Evolutionary conservation across 768 basidiomycete genomes (phyloP), one percentile per base, ranked within the genome.

Genomic region (Leccinum arenicola): DNA sequence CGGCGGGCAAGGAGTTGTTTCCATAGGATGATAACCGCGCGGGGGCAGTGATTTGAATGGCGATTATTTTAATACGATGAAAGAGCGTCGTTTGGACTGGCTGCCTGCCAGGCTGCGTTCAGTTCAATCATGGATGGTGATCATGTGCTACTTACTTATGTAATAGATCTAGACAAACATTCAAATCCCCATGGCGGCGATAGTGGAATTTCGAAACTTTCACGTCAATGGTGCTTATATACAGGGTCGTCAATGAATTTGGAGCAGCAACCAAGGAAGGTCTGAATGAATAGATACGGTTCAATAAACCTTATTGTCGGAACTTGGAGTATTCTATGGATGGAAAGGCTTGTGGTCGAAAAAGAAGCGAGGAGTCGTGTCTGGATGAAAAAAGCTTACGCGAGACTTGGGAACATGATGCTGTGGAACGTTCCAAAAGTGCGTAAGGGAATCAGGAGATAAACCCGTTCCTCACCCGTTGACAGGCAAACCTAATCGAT

Each of bases 1-100:
- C 56, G 50, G 29, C 14, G 54, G 40, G 29, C 56, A 19, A 21
- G 31, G 31, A 33, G 38, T 21, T 25, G 49, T 61, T 57, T 61
- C 64, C 60, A 61, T 55, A 60, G 64, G 38, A 64, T 70, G 66
- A 68, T 65, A 43, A 62, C 64, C 64, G 65, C 60, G 66, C 65
- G 67, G 70, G 68, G 65, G 65, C 68, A 60, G 62, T 61, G 51
- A 35, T n/a, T 27, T 35, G 31, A 52, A 35, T 52, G 58, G 62
- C 54, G 56, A 43, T n/a, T 40, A 40, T n/a, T 43, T 43, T 62
- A 60, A 52, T 59, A 55, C 66, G 56, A 70, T 51, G 60, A 65
- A 60, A 36, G 21, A 47, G 40, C 50, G 38, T 56, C 19, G 38
- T 40, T 40, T 40, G 2, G 8, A 17, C 38, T 55, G 56, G 27